phyloP scores from a whole-genome alignment of 2,329 filamentous ascomycete species.

The Verticillium klebahnii region DNA sequence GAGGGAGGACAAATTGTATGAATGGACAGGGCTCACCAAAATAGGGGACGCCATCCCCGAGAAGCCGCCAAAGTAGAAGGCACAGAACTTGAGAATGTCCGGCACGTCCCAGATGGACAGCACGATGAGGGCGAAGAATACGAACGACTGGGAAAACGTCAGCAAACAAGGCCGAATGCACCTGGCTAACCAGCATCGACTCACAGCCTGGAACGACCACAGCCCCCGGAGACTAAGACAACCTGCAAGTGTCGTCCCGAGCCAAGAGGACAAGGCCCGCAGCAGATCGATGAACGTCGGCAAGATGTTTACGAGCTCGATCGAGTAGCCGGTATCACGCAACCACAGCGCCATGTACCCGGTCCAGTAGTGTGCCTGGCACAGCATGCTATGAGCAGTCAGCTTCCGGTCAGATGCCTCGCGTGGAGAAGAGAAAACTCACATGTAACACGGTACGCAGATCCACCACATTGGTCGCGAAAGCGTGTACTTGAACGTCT shows the following conservation, averaged over 20 bases:
- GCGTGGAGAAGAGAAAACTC: background rate
- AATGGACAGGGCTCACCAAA: background rate
- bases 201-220: conserved; percentile 19
- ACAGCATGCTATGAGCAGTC: conserved; percentile 10
- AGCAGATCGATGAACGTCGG: conserved; percentile 20
- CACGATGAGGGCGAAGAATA: conserved; percentile 22
- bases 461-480: conserved; percentile 17
- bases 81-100: conserved; percentile 21
- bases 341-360: conserved; percentile 15
- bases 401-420: background rate
- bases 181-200: rapidly evolving
- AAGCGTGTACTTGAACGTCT: conserved; percentile 16
- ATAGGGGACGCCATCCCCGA: conserved; percentile 25
- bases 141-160: conserved; percentile 6
- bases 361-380: conserved; percentile 18
- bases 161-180: rapidly evolving
- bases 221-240: conserved; percentile 20
- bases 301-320: conserved; percentile 10
- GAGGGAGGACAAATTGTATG: rapidly evolving
- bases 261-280: conserved; percentile 19
- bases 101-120: conserved; percentile 24
- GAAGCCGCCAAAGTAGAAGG: conserved; percentile 25
- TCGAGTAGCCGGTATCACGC: conserved; percentile 8
- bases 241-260: conserved; percentile 21
- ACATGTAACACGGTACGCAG: conserved; percentile 16